Base-by-base conservation (phyloP, 2,329 filamentous ascomycete species). In the Paecilomyces sp. region DNA sequence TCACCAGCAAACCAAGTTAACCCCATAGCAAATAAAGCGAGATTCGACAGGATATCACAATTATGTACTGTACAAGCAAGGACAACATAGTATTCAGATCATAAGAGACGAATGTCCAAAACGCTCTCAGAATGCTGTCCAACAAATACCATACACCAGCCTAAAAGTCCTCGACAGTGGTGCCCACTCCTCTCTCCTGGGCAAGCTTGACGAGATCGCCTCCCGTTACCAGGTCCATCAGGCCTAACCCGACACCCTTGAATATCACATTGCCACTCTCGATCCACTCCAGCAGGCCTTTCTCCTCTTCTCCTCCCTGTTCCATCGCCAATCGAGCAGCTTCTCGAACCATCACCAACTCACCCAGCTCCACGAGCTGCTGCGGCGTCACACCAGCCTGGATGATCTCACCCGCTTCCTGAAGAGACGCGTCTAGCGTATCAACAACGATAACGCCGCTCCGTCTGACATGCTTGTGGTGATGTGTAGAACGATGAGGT, bases 351-450 rank as follows among this genome's bases (percentile, higher is more conserved):
- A 87, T 87, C 61, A 88, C 75, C 55, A 97, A 78, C 70, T 97
- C 92, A 3, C 92, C 93, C 1, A 97, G 78, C 73, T 97, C 93
- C 0, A 96, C 90, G 3, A 97, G 82, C 66, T 95, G 88, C 54
- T 86, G 82, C 0, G 90, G 86, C 24, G 81, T 80, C 30, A 97
- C 78, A 0, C 86, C 87, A 0, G 91, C 90, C 64, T 91, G 85
- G 9, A 95, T 88, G 55, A 97, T 80, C 77, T 97, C 93, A 0
- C 93, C 93, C 0, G 92, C 89, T 70, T 96, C 91, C 66, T 87
- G 87, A 52, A 96, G 72, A 54, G 88, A 92, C 0, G 89, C 90
- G 30, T 91, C 87, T 0, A 96, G 80, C 9, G 88, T 92, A 69
- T 87, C 83, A 2, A 86, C 84, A 3, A 87, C 76, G 1, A 88